Base-by-base conservation (phyloP, 352 stramenopile species). In the Peronosclerospora sorghi region DNA sequence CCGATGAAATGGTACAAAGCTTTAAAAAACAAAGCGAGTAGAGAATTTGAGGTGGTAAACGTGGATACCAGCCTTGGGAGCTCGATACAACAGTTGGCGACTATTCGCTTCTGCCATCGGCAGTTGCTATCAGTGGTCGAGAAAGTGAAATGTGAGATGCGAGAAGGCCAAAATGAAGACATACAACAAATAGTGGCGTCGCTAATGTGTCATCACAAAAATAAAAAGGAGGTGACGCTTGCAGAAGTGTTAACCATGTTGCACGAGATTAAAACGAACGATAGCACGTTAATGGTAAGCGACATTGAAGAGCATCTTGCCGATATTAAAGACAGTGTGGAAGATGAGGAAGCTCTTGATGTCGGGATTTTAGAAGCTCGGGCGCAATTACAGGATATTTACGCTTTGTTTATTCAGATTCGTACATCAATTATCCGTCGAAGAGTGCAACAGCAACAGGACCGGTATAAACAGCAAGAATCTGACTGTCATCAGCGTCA, bases 131-230 rank as follows among this genome's bases (percentile, higher is more conserved):
- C 62, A 7, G 49, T 74, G 12, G 54, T 68, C 5, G 56, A 74
- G 26, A 74, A 74, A 32, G 50, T 78, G 26, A 65, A 73, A 44
- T 57, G 54, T 21, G 66, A 78, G 45, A 64, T 70, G 32, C 48
- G 47, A 30, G 45, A 57, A 8, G 38, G 34, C 9, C 42, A 37
- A n/a, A 53, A 12, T 15, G 45, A 62, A 13, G 28, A 53, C 27
- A 64, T 41, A n/a, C 62, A 72, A 36, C 42, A 66, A 44, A 56
- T 64, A 42, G 45, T 77, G 18, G 62, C 56, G 23, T 59, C 56
- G 9, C 30, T 73, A 9, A 30, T 64, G 4, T 35, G 40, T 18
- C 41, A 36, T 4, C 45, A 57, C 2, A 18, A 48, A 10, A 48
- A 64, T 10, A 46, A 38, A 10, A 39, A 52, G 17, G 23, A 56